These are phyloP conservation scores for Linnemannia zychae DNA, from an alignment of 192 early-diverging fungal species.

Conservation along the genomic window DNA sequence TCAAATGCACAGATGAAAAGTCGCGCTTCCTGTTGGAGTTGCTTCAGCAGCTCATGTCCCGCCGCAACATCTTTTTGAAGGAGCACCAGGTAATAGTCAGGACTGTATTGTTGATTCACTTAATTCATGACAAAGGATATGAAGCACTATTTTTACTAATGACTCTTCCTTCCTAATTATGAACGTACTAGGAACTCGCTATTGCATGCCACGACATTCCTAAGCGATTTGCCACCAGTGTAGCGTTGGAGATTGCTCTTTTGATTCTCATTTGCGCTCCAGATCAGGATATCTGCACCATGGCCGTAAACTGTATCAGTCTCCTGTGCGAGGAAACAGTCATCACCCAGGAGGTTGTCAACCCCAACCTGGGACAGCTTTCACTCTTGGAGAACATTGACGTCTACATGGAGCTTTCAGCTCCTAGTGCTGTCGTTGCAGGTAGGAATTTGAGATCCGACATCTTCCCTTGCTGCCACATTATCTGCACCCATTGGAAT, in stretches of 20 bases:
- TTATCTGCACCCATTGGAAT: neutral
- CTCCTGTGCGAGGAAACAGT: conserved; percentile 79
- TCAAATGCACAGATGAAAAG: conserved; percentile 74
- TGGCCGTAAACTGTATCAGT: conserved; percentile 75
- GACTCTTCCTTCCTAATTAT: neutral
- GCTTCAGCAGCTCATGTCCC: conserved; percentile 74
- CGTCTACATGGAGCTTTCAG: conserved; percentile 77
- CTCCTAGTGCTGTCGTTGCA: conserved; percentile 60
- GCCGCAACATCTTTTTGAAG: conserved; percentile 72
- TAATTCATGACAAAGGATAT: neutral
- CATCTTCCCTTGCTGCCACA: neutral
- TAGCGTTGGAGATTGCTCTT: conserved; percentile 81
- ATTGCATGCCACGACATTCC: conserved; percentile 68
- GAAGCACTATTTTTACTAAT: neutral
- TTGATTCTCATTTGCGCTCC: conserved; percentile 82
- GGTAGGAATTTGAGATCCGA: conserved; percentile 36
- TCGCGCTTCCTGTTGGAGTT: conserved; percentile 75
- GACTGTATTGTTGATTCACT: neutral
- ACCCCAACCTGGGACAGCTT: conserved; percentile 58
- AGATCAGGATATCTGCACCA: conserved; percentile 74
- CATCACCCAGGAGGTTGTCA: conserved; percentile 71
- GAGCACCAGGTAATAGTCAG: conserved; percentile 58
- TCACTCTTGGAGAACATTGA: conserved; percentile 79
- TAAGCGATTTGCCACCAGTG: conserved; percentile 76
- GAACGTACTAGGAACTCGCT: conserved; percentile 56